Conservation (phyloP, 78 protist genomes). For the Blattamonas nauphoetae region DNA sequence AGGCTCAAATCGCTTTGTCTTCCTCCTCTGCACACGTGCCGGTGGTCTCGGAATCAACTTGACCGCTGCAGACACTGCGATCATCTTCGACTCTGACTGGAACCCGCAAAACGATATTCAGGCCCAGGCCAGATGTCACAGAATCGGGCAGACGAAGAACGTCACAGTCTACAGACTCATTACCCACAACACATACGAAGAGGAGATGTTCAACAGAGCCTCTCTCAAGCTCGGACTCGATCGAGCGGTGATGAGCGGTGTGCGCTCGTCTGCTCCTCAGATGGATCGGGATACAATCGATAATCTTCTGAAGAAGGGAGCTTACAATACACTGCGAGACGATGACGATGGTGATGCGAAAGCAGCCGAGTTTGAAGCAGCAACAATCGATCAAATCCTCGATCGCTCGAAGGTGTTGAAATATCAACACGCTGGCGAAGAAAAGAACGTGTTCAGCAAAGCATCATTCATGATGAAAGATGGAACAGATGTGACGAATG, state of each 20-base stretch:
- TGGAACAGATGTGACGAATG: neutral
- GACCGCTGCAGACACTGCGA: constrained; percentile 32
- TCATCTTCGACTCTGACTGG: constrained; percentile 43
- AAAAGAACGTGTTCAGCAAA: neutral
- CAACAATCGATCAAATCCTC: neutral
- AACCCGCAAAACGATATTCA: constrained; percentile 45
- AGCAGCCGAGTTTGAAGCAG: neutral
- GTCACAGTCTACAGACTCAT: constrained; percentile 80
- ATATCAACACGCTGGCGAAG: neutral
- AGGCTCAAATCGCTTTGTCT: neutral
- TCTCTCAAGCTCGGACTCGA: constrained; percentile 68
- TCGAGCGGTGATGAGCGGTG: constrained; percentile 48
- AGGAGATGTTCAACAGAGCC: constrained; percentile 65
- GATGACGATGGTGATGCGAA: neutral
- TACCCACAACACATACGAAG: constrained; percentile 67
- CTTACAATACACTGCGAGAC: neutral
- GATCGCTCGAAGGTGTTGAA: neutral
- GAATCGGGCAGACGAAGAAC: constrained; percentile 13
- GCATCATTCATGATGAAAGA: neutral
- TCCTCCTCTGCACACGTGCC: constrained; percentile 26
- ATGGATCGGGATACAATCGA: too few relatives aligned
- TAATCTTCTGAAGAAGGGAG: neutral
- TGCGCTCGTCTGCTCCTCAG: too few relatives aligned
- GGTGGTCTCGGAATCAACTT: constrained; percentile 39
- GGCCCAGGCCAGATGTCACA: constrained; percentile 14